A percentile compares a stretch with the other conserved stretches of the same genome.
These are phyloP conservation scores for Heliocybe sulcata DNA, from an alignment of 1,284 basidiomycete genomes.

Conservation along the genomic window DNA sequence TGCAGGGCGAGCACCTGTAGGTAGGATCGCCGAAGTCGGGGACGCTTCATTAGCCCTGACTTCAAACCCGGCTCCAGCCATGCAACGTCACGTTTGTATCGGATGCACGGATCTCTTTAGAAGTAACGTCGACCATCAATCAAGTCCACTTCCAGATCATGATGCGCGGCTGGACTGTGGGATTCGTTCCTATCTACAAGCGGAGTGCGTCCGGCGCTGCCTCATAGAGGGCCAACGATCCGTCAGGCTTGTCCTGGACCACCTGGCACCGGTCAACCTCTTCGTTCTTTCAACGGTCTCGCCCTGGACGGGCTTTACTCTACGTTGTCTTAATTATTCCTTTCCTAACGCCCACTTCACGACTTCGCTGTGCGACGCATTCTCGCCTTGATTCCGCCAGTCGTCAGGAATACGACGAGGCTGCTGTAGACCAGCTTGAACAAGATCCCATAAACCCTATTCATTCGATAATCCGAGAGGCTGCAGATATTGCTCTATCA, in stretches of 20 bases:
- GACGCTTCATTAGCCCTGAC: no score
- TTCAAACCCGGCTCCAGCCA: no score
- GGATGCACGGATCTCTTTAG: no score
- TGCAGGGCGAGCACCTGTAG: no score
- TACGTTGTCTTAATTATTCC: not conserved
- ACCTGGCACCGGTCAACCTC: not conserved
- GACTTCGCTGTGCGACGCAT: not conserved
- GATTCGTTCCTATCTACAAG: no score
- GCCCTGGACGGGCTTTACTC: not conserved
- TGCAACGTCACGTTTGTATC: not conserved
- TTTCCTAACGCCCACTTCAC: not conserved
- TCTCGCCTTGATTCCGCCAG: not conserved
- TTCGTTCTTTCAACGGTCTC: not conserved
- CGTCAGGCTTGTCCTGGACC: not conserved
- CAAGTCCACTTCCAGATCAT: not conserved
- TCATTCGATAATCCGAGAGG: not conserved
- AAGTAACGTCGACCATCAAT: not conserved
- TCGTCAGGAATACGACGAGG: not conserved
- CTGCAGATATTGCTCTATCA: conserved; percentile 9
- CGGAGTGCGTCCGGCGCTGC: no score
- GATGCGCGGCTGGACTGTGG: not conserved
- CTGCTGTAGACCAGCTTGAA: not conserved
- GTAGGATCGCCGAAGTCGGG: no score
- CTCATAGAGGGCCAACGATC: not conserved
- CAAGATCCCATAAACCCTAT: not conserved